Evolutionary conservation across 2,329 filamentous ascomycete species (phyloP).

Genomic region (Albophoma yamanashiensis): DNA sequence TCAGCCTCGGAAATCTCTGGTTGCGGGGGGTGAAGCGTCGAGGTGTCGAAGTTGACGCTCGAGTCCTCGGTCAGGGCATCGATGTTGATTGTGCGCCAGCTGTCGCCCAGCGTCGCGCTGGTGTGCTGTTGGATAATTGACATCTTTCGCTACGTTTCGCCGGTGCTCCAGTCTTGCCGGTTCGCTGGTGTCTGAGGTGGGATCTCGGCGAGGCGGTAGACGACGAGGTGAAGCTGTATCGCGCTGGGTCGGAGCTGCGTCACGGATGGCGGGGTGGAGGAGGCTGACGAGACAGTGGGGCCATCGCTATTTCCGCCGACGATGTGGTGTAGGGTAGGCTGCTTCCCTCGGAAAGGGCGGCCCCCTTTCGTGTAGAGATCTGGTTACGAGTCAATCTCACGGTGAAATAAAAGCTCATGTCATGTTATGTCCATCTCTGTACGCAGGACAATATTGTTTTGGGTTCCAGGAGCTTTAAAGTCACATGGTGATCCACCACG

Average conservation of each 20-base stretch:
- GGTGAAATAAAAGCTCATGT: no score
- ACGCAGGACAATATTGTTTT: no score
- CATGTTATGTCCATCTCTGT: no score
- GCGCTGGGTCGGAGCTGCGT: conserved; percentile 15
- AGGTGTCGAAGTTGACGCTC: conserved; percentile 80
- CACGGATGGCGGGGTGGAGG: conserved; percentile 20
- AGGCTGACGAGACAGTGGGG: not conserved
- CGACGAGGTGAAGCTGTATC: conserved; percentile 1
- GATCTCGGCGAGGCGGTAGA: not conserved
- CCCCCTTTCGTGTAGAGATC: no score
- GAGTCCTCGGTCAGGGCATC: conserved; percentile 87
- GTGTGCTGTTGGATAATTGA: conserved; percentile 59
- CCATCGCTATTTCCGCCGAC: not conserved
- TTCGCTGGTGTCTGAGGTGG: not conserved
- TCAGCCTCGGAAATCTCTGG: conserved; percentile 67
- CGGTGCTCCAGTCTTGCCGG: not conserved
- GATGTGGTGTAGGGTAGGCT: not conserved
- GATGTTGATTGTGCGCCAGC: conserved; percentile 86
- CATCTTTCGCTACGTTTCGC: conserved; percentile 27
- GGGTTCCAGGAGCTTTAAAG: no score
- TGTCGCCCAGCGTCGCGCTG: conserved; percentile 47
- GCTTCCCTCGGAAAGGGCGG: no score
- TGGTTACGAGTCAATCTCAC: no score
- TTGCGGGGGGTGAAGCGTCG: conserved; percentile 68
- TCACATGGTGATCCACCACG: no score